Base-by-base conservation (phyloP, 768 basidiomycete species). In the Tubosaeta sp. region DNA sequence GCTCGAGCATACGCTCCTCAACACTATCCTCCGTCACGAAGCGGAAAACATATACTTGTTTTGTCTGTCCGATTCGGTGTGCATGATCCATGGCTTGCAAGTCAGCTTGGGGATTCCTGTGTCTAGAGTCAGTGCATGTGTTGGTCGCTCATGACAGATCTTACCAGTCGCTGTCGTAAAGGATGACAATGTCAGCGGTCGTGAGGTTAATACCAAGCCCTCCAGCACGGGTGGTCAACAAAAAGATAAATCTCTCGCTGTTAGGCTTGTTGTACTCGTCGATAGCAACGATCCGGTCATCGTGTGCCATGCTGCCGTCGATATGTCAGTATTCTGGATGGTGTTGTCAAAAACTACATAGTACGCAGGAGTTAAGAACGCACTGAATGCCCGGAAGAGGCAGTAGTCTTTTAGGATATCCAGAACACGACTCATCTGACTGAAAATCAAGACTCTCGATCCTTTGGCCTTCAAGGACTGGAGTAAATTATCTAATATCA, bases 391-490 rank as follows among this genome's bases (percentile, higher is more conserved):
- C 42, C 95, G 76, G 76, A 97, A 99, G 54, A 95, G 74, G 69
- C 94, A 97, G 69, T 95, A 98, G 65, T 98, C 95, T 66, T 98
- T 95, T 42, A 99, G 70, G 53, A 99, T 98, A 69, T 99, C 97
- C 13, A 78, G 78, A 52, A 98, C 90, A 16, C 97, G 86, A 71
- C 91, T 95, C 97, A 99, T 98, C 70, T 98, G 97, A 61, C 92
- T 95, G 76, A 99, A 99, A 55, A 99, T 97, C 59, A 97, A 81
- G 4, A 94, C 90, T 8, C 95, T 83, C 3, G 92, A 95, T n/a
- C 93, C 95, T 67, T 94, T 94, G 22, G 72, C 84, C 63, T 91
- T 92, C 91, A 97, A 88, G 32, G 79, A 83, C 51, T 76, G 75
- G 17, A 98, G 81, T 0, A 99, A 77, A 68, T 93, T 97, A 75